Percentiles rank a stretch among this genome's conserved stretches.
These are phyloP conservation scores for Saccharomycopsis guyanensis DNA, from an alignment of 805 yeast species.

Conservation along the genomic window DNA sequence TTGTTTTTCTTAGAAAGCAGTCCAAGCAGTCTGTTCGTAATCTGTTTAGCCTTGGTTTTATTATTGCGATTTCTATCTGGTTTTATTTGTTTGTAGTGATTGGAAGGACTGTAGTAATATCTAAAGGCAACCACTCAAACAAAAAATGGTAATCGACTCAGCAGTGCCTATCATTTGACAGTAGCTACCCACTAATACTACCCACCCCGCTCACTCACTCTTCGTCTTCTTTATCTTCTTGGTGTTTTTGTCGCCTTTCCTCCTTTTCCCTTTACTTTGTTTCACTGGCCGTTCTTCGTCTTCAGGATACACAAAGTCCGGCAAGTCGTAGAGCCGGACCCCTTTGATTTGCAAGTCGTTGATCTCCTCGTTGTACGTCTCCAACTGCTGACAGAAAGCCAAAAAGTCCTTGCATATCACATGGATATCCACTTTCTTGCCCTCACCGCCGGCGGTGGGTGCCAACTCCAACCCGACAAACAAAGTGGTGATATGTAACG, in stretches of 20 bases:
- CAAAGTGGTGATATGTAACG: constrained; percentile 44
- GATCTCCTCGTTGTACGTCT: constrained; percentile 51
- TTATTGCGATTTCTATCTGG: no score
- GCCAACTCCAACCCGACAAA: constrained; percentile 65
- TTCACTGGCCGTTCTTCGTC: constrained; percentile 73
- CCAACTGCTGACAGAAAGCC: constrained; percentile 69
- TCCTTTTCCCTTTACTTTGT: constrained; percentile 41
- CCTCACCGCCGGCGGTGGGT: constrained; percentile 32
- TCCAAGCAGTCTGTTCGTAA: no score
- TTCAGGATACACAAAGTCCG: constrained; percentile 69
- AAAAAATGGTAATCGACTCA: no score
- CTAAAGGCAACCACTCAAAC: no score
- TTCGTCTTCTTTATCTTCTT: constrained; percentile 26
- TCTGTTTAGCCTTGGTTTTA: no score
- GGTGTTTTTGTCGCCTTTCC: constrained; percentile 37
- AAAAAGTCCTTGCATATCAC: constrained; percentile 87
- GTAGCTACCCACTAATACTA: no score
- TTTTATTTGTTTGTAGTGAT: no score
- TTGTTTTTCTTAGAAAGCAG: no score
- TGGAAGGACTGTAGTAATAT: no score
- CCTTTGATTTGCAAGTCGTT: constrained; percentile 53
- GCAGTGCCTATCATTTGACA: no score
- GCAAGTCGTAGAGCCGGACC: constrained; percentile 72
- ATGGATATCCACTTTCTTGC: constrained; percentile 71
- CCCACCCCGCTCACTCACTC: no score